phyloP scores from a whole-genome alignment of 2,329 filamentous ascomycete species.

The Hypoxylon sp. region DNA sequence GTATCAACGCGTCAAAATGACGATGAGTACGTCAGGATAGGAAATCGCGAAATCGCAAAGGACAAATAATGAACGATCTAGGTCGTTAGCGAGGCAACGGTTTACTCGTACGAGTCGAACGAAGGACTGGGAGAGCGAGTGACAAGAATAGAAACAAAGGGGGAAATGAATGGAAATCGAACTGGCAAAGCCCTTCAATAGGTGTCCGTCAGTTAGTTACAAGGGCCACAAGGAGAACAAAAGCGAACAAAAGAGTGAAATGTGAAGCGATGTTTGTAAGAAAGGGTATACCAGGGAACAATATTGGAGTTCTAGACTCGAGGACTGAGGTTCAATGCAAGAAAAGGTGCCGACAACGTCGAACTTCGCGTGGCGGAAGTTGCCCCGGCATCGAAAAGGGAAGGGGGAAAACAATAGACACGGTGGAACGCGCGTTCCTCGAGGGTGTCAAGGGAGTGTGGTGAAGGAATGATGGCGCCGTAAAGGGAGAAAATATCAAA shows the following conservation, averaged over 20 bases:
- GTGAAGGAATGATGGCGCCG: constrained; percentile 48
- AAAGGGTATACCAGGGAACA: constrained; percentile 36
- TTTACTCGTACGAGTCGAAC: constrained; percentile 39
- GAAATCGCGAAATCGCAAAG: constrained; percentile 30
- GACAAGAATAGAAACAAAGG: constrained; percentile 44
- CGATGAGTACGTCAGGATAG: constrained; percentile 29
- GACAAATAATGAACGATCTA: constrained; percentile 48
- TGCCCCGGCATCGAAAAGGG: constrained; percentile 37
- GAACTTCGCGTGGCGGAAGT: constrained; percentile 35
- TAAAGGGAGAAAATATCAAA: constrained; percentile 42
- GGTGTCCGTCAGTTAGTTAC: constrained; percentile 39
- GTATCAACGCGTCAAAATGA: constrained; percentile 42
- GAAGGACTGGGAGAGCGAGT: constrained; percentile 43
- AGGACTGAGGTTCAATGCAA: constrained; percentile 23
- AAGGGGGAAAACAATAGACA: constrained; percentile 31
- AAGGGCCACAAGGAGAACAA: constrained; percentile 33
- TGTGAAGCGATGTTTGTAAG: constrained; percentile 23
- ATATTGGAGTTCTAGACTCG: constrained; percentile 33
- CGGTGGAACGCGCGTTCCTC: constrained; percentile 45
- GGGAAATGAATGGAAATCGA: constrained; percentile 31
- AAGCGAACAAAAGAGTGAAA: constrained; percentile 44
- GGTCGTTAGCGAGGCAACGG: constrained; percentile 39
- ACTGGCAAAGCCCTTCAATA: constrained; percentile 43
- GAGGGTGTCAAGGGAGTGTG: constrained; percentile 22
- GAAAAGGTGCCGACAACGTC: constrained; percentile 29